Base-by-base conservation (phyloP, 148 eudicot species). In the Simmondsia chinensis region DNA sequence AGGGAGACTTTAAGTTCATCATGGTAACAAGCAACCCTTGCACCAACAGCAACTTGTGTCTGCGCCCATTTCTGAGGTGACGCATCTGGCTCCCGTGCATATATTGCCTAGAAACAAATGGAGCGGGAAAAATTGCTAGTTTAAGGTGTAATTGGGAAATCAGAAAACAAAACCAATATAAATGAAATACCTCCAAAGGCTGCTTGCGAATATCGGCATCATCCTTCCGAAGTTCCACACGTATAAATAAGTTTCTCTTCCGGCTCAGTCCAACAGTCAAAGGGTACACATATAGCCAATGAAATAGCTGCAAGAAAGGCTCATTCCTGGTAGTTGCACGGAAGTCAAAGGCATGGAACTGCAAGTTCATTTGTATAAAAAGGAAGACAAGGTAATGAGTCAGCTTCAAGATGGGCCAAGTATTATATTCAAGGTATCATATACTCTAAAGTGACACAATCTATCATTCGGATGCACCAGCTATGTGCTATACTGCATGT, bases 311-410 rank as follows among this genome's bases (percentile, higher is more conserved):
- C 73, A 93, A 63, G 71, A 86, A 93, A 19, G 99, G 99, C 74
- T 93, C 99, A 41, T 83, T 93, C 75, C 96, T 93, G n/a, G 83
- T 70, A 47, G 80, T 86, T 54, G 73, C 76, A 49, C 96, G 99
- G 54, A 93, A 93, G 68, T 93, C 99, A 60, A 93, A 93, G 12
- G 96, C 99, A 59, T 86, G 89, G 66, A 93, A 82, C 99, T 93
- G 89, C 60, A 71, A 36, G 6, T 43, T 23, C 33, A 46, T 10
- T 39, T 23, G 27, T 34, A 52, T 30, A 6, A 39, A 59, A 22
- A 15, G 26, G 31, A 28, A 29, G 2, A 52, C 44, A 47, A 44
- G 5, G 11, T 9, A n/a, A n/a, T n/a, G n/a, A n/a, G n/a, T 47
- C 42, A 28, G 37, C 46, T 53, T 18, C 33, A 28, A 35, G 46